Base-by-base conservation (phyloP, 1,284 basidiomycete genomes). In the Trametes sp. region DNA sequence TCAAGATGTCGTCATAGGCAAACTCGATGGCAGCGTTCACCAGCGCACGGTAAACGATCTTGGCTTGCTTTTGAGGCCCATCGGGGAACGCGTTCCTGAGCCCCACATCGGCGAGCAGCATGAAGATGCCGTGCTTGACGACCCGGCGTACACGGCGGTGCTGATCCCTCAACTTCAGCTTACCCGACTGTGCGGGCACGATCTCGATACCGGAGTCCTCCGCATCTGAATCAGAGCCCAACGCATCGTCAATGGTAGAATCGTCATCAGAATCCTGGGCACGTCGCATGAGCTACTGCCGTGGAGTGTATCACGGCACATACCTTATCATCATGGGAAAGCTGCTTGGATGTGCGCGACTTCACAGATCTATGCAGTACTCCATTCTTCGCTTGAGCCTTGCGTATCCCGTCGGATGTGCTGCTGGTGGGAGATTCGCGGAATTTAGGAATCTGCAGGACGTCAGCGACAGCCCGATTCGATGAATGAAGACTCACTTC, bases 11-110 rank as follows among this genome's bases (percentile, higher is more conserved):
- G 13, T 16, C 23, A 29, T 52, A 58, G 2, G 24, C 49, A 3
- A 35, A 35, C 14, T 52, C 23, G 2, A 9, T 23, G 16, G 57
- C 57, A 5, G 38, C 28, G 28, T n/a, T 42, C 11, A 45, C 2
- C 4, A 58, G 57, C 3, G 57, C 49, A 2, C 26, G 48, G 31
- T 16, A 29, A 2, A 41, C 41, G 21, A 52, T 23, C 24, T 24
- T 14, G n/a, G 28, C 38, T 28, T 58, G 36, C 38, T 58, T 58
- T 23, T 58, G 36, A n/a, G 41, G 38, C 0, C 49, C 49, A 4
- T 58, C 57, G 0, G 57, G 57, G 36, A 58, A 58, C 2, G 49
- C 49, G 28, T 58, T 58, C 38, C 31, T 50, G 11, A 51, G 28
- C 13, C n/a, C 26, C 21, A 58, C 8, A 23, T 58, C 38, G 28